Evolutionary conservation across 2,329 filamentous ascomycete genomes (phyloP).

Genomic region (Mollisia scopiformis): DNA sequence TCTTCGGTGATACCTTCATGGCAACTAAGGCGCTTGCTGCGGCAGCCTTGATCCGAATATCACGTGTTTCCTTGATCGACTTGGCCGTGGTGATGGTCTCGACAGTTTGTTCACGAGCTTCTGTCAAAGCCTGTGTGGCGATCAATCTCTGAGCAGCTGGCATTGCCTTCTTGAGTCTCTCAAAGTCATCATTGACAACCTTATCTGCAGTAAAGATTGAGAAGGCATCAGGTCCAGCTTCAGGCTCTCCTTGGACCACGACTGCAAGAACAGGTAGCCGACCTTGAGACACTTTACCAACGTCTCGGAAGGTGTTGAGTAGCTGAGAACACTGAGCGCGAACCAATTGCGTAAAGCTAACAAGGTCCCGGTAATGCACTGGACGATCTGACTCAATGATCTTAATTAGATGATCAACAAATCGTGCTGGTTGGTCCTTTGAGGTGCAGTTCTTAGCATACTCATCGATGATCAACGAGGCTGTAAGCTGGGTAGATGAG

Average conservation of each 20-base stretch:
- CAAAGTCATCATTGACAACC: constrained; percentile 83
- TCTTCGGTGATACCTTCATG: constrained; percentile 88
- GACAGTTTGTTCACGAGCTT: constrained; percentile 72
- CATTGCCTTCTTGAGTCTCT: constrained; percentile 85
- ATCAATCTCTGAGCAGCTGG: constrained; percentile 86
- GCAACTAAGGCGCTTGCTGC: constrained; percentile 87
- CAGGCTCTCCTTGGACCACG: constrained; percentile 89
- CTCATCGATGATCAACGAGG: constrained; percentile 85
- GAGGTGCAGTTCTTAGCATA: constrained; percentile 67
- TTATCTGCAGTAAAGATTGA: constrained; percentile 87
- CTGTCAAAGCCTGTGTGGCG: constrained; percentile 75
- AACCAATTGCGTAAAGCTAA: constrained; percentile 86
- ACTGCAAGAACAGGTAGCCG: constrained; percentile 83
- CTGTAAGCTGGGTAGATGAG: constrained; percentile 84
- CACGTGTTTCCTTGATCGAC: constrained; percentile 76
- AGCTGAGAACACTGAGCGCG: constrained; percentile 90
- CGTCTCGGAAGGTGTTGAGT: constrained; percentile 88
- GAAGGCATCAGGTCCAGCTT: constrained; percentile 91
- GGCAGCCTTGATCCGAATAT: constrained; percentile 83
- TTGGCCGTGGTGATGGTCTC: constrained; percentile 80
- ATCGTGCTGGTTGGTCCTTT: constrained; percentile 57
- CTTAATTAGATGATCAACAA: constrained; percentile 67
- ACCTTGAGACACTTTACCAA: constrained; percentile 76
- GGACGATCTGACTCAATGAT: constrained; percentile 85
- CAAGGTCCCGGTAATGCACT: constrained; percentile 82